These are phyloP conservation scores for Theileria luwenshuni DNA, from an alignment of 169 alveolate genomes.

Conservation along the genomic window DNA sequence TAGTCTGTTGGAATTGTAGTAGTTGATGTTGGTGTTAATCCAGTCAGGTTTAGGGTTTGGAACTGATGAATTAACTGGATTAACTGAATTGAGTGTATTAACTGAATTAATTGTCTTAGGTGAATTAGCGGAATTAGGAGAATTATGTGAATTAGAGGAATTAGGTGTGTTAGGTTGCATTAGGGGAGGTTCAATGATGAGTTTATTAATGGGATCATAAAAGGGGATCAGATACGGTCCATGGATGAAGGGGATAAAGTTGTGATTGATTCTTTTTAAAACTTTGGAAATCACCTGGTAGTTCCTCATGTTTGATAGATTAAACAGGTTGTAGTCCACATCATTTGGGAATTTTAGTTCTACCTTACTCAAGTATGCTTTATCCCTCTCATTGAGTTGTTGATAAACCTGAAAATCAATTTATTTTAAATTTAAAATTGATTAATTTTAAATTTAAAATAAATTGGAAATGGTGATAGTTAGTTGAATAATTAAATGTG, in stretches of 20 bases:
- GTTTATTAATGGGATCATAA: conserved; percentile 50
- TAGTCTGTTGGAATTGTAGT: conserved; percentile 29
- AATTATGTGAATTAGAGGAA: no score
- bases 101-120: no score
- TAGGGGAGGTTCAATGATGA: conserved; percentile 22
- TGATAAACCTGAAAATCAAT: conserved; percentile 16
- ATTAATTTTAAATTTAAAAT: no score
- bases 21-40: background rate
- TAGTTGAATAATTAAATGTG: no score
- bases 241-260: conserved; percentile 46
- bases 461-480: no score
- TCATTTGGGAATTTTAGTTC: conserved; percentile 3
- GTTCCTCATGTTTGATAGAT: background rate
- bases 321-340: background rate
- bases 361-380: background rate
- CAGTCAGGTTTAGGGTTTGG: conserved; percentile 19
- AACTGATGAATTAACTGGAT: background rate
- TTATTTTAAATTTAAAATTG: no score
- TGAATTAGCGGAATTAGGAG: no score
- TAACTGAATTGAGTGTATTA: background rate
- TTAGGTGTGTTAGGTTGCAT: no score
- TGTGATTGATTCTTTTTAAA: background rate
- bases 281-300: background rate
- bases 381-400: background rate
- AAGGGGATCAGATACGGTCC: conserved; percentile 56